Percentiles rank a stretch among this genome's conserved stretches.
Evolutionary conservation across 2,329 filamentous ascomycete genomes (phyloP).

Genomic region (Capronia americana): DNA sequence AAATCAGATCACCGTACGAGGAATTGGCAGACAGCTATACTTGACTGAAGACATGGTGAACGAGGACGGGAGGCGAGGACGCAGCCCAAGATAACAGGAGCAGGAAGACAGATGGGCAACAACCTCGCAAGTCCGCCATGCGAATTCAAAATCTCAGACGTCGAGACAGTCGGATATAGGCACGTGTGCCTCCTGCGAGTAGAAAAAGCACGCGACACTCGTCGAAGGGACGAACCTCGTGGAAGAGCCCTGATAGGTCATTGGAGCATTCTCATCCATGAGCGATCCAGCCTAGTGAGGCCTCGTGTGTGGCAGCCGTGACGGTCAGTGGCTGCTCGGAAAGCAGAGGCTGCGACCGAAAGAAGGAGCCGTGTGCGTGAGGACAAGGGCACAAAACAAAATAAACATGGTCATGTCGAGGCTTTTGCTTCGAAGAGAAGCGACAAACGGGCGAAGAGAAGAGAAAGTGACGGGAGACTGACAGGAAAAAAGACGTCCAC

Average conservation of each 20-base stretch:
- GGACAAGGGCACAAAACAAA: not conserved
- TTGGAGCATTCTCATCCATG: constrained; percentile 24
- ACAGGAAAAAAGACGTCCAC: not conserved
- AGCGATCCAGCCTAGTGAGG: constrained; percentile 14
- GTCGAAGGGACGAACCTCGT: constrained; percentile 27
- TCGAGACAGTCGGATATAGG: constrained; percentile 28
- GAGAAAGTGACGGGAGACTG: not conserved
- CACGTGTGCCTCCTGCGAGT: constrained; percentile 31
- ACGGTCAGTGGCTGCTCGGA: constrained; percentile 18
- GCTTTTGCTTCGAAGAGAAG: not conserved
- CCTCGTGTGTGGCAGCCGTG: constrained; percentile 7
- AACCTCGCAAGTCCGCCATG: constrained; percentile 7
- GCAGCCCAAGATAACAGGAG: constrained; percentile 1
- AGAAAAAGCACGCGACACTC: constrained; percentile 34
- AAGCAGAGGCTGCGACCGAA: not conserved
- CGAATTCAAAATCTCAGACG: constrained; percentile 10
- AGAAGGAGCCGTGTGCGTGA: constrained; percentile 1
- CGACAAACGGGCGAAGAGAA: not conserved
- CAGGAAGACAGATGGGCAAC: constrained; percentile 2
- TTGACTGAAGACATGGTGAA: not conserved
- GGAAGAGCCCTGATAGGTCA: constrained; percentile 25
- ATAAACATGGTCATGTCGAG: not conserved
- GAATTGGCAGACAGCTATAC: not conserved
- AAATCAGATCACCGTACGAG: not conserved
- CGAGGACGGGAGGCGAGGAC: not conserved